Evolutionary conservation across 1,139 yeast genomes (phyloP).

Genomic region (Hemisphaericaspora xylanilytica): DNA sequence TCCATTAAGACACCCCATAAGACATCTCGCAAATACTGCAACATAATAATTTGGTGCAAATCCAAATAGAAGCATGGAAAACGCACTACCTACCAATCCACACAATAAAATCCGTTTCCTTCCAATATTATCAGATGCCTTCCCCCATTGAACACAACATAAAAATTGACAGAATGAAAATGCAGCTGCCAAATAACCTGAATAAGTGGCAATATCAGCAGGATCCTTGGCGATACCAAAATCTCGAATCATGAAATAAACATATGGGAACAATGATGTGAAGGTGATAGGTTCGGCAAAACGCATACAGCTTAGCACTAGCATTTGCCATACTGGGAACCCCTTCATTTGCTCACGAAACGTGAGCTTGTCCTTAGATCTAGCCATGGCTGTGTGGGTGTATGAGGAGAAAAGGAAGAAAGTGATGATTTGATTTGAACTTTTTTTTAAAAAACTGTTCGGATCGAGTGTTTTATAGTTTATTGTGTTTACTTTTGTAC

Average conservation of each 20-base stretch:
- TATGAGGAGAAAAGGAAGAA: background rate
- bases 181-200: constrained; percentile 57
- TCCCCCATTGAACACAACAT: constrained; percentile 61
- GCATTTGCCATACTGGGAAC: constrained; percentile 52
- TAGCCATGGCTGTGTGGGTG: background rate
- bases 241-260: constrained; percentile 61
- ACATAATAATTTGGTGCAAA: constrained; percentile 47
- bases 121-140: constrained; percentile 52
- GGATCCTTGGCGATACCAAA: constrained; percentile 52
- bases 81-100: constrained; percentile 52
- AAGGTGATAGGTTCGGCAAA: constrained; percentile 63
- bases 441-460: too few relatives aligned
- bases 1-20: constrained; percentile 60
- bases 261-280: constrained; percentile 62
- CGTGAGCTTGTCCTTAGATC: background rate
- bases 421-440: too few relatives aligned
- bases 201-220: constrained; percentile 52
- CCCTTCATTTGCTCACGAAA: constrained; percentile 27
- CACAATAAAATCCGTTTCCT: constrained; percentile 53
- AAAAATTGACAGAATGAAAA: constrained; percentile 56
- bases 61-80: constrained; percentile 51
- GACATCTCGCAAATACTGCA: constrained; percentile 51
- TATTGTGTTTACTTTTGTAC: too few relatives aligned
- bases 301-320: constrained; percentile 44
- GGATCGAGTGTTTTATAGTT: too few relatives aligned